phyloP scores from a whole-genome alignment of 495 filamentous ascomycete species.

The Neurospora sp. region DNA sequence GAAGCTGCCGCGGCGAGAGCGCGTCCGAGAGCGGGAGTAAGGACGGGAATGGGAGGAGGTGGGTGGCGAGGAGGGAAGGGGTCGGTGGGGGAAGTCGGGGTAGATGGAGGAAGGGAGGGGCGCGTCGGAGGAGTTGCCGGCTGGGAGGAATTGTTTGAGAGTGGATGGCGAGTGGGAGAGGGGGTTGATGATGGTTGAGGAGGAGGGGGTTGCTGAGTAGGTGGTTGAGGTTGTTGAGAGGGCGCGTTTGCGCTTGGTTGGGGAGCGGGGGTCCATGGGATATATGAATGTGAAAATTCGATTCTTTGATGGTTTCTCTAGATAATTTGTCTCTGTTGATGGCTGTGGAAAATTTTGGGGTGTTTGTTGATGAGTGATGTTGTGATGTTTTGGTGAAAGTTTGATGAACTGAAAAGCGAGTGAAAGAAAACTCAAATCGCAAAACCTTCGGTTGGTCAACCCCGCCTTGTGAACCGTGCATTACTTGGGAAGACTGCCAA shows the following conservation, averaged over 20 bases:
- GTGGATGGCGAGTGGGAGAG: conserved; percentile 32
- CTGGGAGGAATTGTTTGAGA: conserved; percentile 29
- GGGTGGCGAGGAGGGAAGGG: conserved; percentile 6
- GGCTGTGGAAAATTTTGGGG: neutral
- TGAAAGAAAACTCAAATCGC: neutral
- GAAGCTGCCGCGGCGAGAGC: neutral
- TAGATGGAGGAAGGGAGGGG: conserved; percentile 26
- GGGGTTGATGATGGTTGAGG: conserved; percentile 34
- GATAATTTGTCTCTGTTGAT: neutral
- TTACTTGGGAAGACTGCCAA: neutral
- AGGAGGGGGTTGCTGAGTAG: conserved; percentile 8
- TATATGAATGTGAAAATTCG: neutral
- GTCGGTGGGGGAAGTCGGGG: conserved; percentile 35
- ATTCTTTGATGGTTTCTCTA: neutral
- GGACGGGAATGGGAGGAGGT: neutral
- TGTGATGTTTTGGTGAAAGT: neutral
- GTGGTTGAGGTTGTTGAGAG: neutral
- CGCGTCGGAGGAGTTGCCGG: conserved; percentile 24
- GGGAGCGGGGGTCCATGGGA: neutral
- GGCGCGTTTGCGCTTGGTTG: conserved; percentile 18
- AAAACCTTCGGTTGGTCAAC: neutral
- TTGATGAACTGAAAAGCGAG: neutral
- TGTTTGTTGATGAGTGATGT: neutral
- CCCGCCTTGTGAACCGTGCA: neutral
- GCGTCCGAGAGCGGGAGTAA: neutral